Conservation (phyloP, 495 filamentous ascomycete species). For the Articulospora tetracladia region DNA sequence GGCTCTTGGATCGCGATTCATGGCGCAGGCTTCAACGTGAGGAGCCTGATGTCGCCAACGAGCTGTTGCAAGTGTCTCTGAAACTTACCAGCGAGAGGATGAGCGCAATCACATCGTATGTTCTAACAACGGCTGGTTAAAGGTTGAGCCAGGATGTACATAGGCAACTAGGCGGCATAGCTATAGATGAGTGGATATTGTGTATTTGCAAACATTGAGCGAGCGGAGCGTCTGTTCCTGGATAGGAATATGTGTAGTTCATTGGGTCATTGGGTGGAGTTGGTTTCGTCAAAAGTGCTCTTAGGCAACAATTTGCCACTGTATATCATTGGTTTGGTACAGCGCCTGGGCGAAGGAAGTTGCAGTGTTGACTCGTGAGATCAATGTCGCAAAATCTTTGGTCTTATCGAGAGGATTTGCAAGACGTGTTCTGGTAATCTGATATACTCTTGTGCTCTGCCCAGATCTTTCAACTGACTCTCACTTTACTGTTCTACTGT, state of each 20-base stretch:
- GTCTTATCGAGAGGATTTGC: too few species aligned
- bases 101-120: slow-evolving; percentile 79
- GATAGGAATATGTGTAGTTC: background rate
- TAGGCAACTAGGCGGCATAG: background rate
- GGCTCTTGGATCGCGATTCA: slow-evolving; percentile 65
- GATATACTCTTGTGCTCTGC: too few species aligned
- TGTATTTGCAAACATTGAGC: background rate
- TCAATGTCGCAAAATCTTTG: too few species aligned
- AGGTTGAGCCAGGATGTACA: background rate
- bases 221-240: background rate
- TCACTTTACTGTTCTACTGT: too few species aligned
- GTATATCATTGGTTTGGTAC: too few species aligned
- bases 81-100: slow-evolving; percentile 89
- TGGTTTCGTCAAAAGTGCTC: background rate
- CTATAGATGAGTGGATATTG: background rate
- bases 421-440: too few species aligned
- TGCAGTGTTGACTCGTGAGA: too few species aligned
- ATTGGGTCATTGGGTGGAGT: background rate
- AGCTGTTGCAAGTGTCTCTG: slow-evolving; percentile 77
- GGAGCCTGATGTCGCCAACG: slow-evolving; percentile 72
- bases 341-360: too few species aligned
- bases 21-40: slow-evolving; percentile 69
- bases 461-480: too few species aligned
- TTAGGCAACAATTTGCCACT: background rate
- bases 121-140: slow-evolving; percentile 30